These are phyloP conservation scores for Zymoseptoria brevis DNA, from an alignment of 2,329 filamentous ascomycete species.

Conservation along the genomic window DNA sequence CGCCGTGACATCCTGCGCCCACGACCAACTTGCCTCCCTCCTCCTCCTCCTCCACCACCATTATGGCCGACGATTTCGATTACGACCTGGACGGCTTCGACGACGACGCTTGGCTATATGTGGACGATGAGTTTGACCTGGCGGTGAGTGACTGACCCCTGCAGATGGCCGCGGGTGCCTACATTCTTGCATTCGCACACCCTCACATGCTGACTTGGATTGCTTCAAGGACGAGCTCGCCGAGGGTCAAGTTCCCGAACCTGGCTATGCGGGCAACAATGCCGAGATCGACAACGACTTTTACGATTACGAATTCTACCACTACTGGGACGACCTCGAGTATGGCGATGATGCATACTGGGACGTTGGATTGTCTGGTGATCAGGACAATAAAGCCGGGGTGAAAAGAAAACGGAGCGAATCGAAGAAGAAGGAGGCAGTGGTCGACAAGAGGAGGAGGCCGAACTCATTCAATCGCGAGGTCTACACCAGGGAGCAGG, in stretches of 20 bases:
- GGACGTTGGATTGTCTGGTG: slow-evolving; percentile 24
- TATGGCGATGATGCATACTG: slow-evolving; percentile 42
- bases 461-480: slow-evolving; percentile 11
- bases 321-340: slow-evolving; percentile 43
- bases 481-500: slow-evolving; percentile 13
- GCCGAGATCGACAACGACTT: slow-evolving; percentile 23
- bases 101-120: slow-evolving; percentile 35
- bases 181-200: slow-evolving; percentile 2
- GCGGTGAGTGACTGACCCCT: slow-evolving; percentile 26
- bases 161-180: slow-evolving; percentile 9
- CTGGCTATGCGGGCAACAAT: slow-evolving; percentile 30
- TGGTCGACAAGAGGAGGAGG: slow-evolving; percentile 20
- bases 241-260: slow-evolving; percentile 40
- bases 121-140: slow-evolving; percentile 37
- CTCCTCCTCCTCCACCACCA: slow-evolving; percentile 1
- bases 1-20: not conserved
- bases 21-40: not conserved
- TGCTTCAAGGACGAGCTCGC: slow-evolving; percentile 40
- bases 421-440: slow-evolving; percentile 4
- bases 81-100: slow-evolving; percentile 36
- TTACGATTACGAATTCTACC: slow-evolving; percentile 42
- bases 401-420: slow-evolving; percentile 27
- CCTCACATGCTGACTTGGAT: not conserved
- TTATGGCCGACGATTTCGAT: slow-evolving; percentile 26
- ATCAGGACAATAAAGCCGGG: slow-evolving; percentile 12